Base-by-base conservation (phyloP, 2,329 filamentous ascomycete genomes). In the Monilinia fructigena region DNA sequence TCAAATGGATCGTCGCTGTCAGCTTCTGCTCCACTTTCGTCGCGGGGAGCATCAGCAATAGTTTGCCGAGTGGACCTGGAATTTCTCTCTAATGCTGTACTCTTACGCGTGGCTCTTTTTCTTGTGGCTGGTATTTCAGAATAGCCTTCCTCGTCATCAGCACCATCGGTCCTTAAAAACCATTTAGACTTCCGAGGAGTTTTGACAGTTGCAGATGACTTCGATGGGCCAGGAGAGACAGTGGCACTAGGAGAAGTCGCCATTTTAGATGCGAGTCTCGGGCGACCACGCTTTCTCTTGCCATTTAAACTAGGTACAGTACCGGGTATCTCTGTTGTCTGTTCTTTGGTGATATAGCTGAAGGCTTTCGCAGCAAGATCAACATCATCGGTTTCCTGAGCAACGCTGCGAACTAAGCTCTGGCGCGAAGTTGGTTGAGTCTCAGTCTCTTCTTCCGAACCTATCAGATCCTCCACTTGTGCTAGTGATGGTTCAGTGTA, bases 161-260 rank as follows among this genome's bases (percentile, higher is more conserved):
- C 55, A 4, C 69, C 72, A 60, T 73, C 69, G 42, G 72, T 74
- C 16, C 72, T 69, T 45, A 71, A 68, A 61, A 74, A 70, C 73
- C 73, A 75, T 52, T 66, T 69, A 16, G 72, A 74, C 47, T 71
- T 72, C 35, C 72, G 70, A 28, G 68, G 67, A 56, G 70, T 65
- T 62, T 71, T 72, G 38, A 65, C 68, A 14, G 67, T 65, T 50
- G 69, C 70, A 26, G 68, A 59, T 26, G n/a, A 63, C 54, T 16
- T 62, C 18, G 18, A 60, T 35, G 18, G 26, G n/a, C n/a, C 45
- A 47, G 58, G 42, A 8, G 64, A 40, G 4, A 40, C n/a, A 28
- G n/a, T 18, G 10, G 38, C 10, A 48, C 38, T 66, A 14, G 18
- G 26, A 48, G 56, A 59, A 23, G 56, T 40, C 11, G 42, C 56